Base-by-base conservation (phyloP, 1,284 basidiomycete genomes). In the Puccinia polysora region DNA sequence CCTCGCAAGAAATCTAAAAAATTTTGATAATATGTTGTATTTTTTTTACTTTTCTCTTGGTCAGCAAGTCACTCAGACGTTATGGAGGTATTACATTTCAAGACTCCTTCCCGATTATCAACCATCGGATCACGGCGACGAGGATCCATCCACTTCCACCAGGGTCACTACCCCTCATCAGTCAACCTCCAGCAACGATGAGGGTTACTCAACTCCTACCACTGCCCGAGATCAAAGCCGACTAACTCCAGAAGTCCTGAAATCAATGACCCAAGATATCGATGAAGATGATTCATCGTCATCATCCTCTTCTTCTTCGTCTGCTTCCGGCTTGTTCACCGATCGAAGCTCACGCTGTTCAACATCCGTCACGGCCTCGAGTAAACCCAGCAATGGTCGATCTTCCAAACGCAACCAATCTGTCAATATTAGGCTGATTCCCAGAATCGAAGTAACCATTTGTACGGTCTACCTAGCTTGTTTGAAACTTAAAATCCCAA, bases 391-490 rank as follows among this genome's bases (percentile, higher is more conserved):
- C n/a, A n/a, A n/a, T n/a, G n/a, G n/a, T n/a, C n/a, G n/a, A n/a
- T n/a, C n/a, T n/a, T n/a, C n/a, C 7, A 43, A 32, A 10, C 52
- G 55, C 12, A 7, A 12, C 18, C 55, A 60, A 23, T 7, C 23
- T 23, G 49, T 36, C 10, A 53, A 60, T 34, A 63, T 52, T 52
- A 50, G 28, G 20, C 23, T 60, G 4, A 34, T 40, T 43, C 68
- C 68, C 23, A 14, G 34, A 36, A 71, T 71, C 30, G 68, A 52
- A 2, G 43, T 40, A 20, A 71, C 59, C 0, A 50, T 71, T 14
- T 59, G 68, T 18, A 62, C 58, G 18, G 40, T 71, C 14, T 71
- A 71, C 32, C 45, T 71, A 23, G 68, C 68, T 20, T 71, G 68
- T 45, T 50, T 60, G 20, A 49, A 60, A 34, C 59, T 71, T 7